phyloP scores from a whole-genome alignment of 306 rosid species.

The Fragaria ananassa region DNA sequence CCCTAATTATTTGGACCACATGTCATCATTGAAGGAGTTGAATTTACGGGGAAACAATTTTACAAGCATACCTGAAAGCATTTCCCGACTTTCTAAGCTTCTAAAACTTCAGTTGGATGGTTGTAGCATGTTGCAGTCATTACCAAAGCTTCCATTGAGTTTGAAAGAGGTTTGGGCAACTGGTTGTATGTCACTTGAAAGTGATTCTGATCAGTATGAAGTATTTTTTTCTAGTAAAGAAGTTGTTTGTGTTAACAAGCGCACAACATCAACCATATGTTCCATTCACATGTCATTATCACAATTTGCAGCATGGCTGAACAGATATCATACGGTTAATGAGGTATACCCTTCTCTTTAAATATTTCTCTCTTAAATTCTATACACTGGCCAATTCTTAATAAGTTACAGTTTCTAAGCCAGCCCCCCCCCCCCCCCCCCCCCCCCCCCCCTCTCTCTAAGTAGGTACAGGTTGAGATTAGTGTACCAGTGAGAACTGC shows the following conservation, averaged over 20 bases:
- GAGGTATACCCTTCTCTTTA: background rate
- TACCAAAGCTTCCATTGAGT: constrained; percentile 9
- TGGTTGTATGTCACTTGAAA: background rate
- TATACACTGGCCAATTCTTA: background rate
- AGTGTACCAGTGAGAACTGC: no score
- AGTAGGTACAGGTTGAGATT: background rate
- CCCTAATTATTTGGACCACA: constrained; percentile 4
- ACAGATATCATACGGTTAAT: background rate
- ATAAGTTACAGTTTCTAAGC: background rate
- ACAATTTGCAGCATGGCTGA: background rate
- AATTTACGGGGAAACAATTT: constrained; percentile 14
- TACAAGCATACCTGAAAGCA: constrained; percentile 4
- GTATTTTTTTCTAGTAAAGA: background rate
- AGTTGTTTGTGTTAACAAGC: background rate
- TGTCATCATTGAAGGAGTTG: constrained; percentile 15
- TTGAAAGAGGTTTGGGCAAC: background rate
- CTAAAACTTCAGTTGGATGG: background rate
- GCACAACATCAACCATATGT: background rate
- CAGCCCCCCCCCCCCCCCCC: fast-evolving
- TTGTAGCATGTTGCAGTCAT: constrained; percentile 8
- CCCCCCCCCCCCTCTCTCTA: no score
- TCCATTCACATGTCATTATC: background rate
- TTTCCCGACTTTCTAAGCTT: constrained; percentile 9
- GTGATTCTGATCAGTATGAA: background rate
- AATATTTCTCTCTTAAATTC: background rate